Conservation (phyloP, 176 grass and related monocot genomes). For the Secale cereale region DNA sequence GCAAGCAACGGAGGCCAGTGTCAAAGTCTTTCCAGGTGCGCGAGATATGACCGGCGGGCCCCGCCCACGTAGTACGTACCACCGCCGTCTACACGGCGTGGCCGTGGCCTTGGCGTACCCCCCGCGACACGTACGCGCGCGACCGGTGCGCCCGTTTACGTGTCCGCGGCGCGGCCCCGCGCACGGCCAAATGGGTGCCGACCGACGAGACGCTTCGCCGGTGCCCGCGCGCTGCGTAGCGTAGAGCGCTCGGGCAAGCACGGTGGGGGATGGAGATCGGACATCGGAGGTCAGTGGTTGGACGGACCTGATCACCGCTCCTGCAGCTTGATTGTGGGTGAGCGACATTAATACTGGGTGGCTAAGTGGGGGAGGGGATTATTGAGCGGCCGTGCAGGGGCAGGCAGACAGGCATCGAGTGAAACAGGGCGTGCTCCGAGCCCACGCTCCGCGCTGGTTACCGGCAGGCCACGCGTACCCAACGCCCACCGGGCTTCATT, state of each 20-base stretch:
- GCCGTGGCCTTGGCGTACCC: no score
- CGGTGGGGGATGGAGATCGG: not conserved
- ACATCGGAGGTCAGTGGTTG: not conserved
- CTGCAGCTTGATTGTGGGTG: not conserved
- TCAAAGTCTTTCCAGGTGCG: conserved; percentile 29
- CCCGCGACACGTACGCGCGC: conserved; percentile 5
- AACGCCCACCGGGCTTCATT: not conserved
- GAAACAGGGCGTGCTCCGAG: not conserved
- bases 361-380: not conserved
- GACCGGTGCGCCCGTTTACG: not conserved
- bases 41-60: conserved; percentile 6
- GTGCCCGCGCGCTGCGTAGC: not conserved
- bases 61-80: not conserved
- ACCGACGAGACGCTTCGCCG: not conserved
- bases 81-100: not conserved
- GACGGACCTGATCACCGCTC: not conserved
- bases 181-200: not conserved
- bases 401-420: not conserved
- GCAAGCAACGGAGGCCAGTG: not conserved
- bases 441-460: not conserved
- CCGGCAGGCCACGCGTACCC: conserved; percentile 3
- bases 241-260: no score
- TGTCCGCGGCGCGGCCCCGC: not conserved
- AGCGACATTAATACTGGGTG: not conserved
- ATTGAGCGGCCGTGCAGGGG: not conserved